These are phyloP conservation scores for Nemania bipapillata DNA, from an alignment of 2,329 filamentous ascomycete species.

Conservation along the genomic window DNA sequence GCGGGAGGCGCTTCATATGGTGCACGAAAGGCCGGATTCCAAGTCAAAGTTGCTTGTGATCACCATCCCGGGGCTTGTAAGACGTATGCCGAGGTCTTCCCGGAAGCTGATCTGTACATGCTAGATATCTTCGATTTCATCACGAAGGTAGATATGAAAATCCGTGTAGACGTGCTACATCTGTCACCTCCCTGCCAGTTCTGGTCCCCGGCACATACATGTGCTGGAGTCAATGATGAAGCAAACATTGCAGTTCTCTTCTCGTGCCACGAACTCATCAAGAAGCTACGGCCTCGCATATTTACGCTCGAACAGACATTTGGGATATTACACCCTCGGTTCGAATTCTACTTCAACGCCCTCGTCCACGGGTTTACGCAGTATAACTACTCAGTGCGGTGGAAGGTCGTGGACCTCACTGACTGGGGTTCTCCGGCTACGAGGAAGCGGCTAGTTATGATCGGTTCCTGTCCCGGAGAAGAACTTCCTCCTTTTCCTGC, in stretches of 20 bases:
- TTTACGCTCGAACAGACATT: conserved; percentile 84
- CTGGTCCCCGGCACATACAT: conserved; percentile 77
- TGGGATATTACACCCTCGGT: conserved; percentile 68
- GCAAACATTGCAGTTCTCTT: conserved; percentile 71
- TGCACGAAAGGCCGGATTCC: conserved; percentile 63
- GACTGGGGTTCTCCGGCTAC: conserved; percentile 64
- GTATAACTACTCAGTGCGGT: conserved; percentile 75
- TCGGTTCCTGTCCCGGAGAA: conserved; percentile 75
- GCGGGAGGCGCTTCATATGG: conserved; percentile 69
- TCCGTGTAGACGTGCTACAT: conserved; percentile 75
- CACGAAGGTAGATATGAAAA: conserved; percentile 42
- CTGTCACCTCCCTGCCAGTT: conserved; percentile 81
- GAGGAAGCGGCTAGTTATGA: conserved; percentile 65
- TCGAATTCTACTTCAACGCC: conserved; percentile 66
- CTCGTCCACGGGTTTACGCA: conserved; percentile 73
- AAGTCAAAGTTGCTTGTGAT: conserved; percentile 72
- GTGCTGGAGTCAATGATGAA: conserved; percentile 68
- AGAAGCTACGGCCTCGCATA: conserved; percentile 70
- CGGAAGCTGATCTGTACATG: conserved; percentile 59
- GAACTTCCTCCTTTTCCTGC: conserved; percentile 71
- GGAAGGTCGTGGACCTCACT: conserved; percentile 67
- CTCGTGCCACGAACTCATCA: conserved; percentile 65
- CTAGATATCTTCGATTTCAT: conserved; percentile 64
- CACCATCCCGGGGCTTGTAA: conserved; percentile 64
- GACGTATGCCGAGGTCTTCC: conserved; percentile 71